Base-by-base conservation (phyloP, 148 eudicot genomes). In the Rhododendron williamsianum region DNA sequence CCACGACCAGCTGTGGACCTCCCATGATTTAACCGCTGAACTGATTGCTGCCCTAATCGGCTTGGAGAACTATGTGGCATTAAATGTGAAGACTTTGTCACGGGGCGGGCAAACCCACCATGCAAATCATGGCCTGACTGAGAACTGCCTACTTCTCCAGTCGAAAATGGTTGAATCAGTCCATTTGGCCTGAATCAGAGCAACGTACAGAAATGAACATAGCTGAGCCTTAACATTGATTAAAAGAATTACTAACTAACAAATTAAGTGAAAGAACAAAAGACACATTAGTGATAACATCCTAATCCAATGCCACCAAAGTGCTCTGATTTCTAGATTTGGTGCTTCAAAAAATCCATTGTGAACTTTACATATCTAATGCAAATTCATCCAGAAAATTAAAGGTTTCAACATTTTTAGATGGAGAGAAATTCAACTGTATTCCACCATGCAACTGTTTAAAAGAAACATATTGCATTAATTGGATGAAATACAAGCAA, bases 41-140 rank as follows among this genome's bases (percentile, higher is more conserved):
- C 71, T 81, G 92, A 89, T 16, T 88, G 94, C 90, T 95, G 98
- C 36, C 96, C 97, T 85, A 95, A 90, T 84, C 93, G 95, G 82
- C 94, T 92, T 45, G 91, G 93, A 84, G 97, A 92, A 84, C 87
- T 93, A 54, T 92, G 97, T 25, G 92, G 87, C 56, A 87, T 72
- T 38, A 87, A 89, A 84, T 86, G 84, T 74, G 95, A 90, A 72
- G 92, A 83, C 89, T 91, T 91, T 56, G 93, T 46, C 85, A 89
- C 84, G 46, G 93, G 89, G 84, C 90, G 96, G 19, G 85, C 90
- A 88, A 89, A 90, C 19, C 91, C 93, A 84, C 81, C 86, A 76
- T 90, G 94, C 80, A 87, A 16, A 86, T 89, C 91, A 76, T 89
- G 87, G n/a, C 82, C 86, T 77, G 92, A 87, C 82, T 90, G 92